Conservation (phyloP, 331 rosid species). For the Acacia pycnantha region DNA sequence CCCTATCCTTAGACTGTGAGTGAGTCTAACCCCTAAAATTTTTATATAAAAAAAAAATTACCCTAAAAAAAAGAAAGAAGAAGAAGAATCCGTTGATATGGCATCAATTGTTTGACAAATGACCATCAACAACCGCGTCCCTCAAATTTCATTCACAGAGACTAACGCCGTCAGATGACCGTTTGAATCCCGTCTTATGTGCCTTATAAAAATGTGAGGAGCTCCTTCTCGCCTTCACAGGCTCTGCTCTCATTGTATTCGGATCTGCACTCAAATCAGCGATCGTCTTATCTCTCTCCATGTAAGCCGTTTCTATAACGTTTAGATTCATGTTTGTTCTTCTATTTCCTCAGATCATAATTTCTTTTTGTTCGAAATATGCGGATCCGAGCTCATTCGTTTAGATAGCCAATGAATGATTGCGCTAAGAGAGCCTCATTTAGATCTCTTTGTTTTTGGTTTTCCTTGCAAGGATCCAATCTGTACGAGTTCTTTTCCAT, state of each 20-base stretch:
- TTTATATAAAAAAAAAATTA: too few relatives aligned
- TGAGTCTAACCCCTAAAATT: too few relatives aligned
- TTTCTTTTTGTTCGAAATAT: neutral
- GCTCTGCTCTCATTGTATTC: conserved; percentile 15
- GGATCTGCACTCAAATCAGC: conserved; percentile 23
- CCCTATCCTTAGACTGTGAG: too few relatives aligned
- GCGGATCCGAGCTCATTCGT: neutral
- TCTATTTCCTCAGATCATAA: conserved; percentile 17
- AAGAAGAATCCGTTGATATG: neutral
- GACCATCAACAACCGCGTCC: neutral
- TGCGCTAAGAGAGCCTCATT: neutral
- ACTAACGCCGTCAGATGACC: neutral
- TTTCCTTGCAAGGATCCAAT: neutral
- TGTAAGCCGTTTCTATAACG: conserved; percentile 5
- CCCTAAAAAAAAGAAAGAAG: neutral
- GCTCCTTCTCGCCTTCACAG: neutral
- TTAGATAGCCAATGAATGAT: neutral
- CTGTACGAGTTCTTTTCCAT: neutral
- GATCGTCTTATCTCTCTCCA: conserved; percentile 16
- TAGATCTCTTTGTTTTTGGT: neutral
- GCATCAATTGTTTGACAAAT: neutral
- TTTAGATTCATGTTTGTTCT: neutral
- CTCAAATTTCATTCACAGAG: neutral
- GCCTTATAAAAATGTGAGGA: neutral
- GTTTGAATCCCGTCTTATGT: neutral